Evolutionary conservation across 345 rosid genomes (phyloP).

Genomic region (Reutealis trisperma): DNA sequence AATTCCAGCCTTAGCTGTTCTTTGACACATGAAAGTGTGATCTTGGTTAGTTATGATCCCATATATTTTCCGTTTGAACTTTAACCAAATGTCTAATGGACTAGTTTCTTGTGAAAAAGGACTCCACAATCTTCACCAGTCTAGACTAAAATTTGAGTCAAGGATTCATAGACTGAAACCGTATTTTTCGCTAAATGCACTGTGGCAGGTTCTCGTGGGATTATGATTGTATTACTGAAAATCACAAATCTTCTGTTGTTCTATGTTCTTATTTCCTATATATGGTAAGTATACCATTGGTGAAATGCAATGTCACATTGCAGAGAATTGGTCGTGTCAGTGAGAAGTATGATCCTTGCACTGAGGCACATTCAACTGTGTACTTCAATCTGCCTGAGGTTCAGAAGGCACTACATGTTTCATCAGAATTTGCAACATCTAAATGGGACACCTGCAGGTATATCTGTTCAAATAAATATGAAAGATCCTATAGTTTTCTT

Average conservation of each 20-base stretch:
- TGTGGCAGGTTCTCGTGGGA: not conserved
- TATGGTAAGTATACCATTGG: not conserved
- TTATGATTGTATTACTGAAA: not conserved
- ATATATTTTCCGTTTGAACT: not conserved
- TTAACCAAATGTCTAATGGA: not conserved
- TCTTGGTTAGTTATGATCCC: not conserved
- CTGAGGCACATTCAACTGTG: conserved; percentile 70
- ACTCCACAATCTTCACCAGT: not conserved
- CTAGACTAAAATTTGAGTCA: too few relatives aligned
- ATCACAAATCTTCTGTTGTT: not conserved
- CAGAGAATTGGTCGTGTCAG: conserved; percentile 60
- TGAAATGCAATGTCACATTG: conserved; percentile 14
- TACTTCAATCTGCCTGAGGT: conserved; percentile 89
- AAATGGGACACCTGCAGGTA: conserved; percentile 97
- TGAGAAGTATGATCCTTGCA: conserved; percentile 85
- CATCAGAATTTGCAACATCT: conserved; percentile 57
- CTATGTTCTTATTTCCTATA: not conserved
- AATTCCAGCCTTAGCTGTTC: not conserved
- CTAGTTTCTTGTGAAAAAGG: not conserved
- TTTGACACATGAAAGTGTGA: too few relatives aligned
- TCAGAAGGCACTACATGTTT: conserved; percentile 76
- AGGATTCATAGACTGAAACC: not conserved
- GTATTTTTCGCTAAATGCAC: not conserved
- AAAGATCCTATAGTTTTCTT: not conserved
- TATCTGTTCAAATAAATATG: not conserved